Evolutionary conservation across 495 filamentous ascomycete genomes (phyloP).

Genomic region (Mytilinidion resinicola): DNA sequence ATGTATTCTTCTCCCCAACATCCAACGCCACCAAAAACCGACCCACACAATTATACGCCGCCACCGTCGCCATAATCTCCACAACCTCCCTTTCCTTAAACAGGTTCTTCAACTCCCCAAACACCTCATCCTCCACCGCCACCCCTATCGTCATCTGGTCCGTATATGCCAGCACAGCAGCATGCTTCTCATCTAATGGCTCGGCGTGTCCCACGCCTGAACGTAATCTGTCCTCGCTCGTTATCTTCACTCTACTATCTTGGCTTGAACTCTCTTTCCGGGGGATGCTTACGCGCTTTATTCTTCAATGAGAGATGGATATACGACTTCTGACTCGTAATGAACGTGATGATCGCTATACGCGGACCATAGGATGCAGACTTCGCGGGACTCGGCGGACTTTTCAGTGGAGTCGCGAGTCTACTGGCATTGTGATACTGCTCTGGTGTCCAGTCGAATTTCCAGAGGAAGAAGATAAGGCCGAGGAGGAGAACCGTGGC

Average conservation of each 20-base stretch:
- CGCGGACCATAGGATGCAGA: not conserved
- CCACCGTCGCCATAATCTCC: constrained; percentile 59
- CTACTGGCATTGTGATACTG: not conserved
- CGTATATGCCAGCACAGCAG: constrained; percentile 32
- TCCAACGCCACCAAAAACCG: constrained; percentile 78
- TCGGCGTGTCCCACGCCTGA: not conserved
- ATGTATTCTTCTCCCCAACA: constrained; percentile 56
- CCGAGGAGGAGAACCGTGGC: not conserved
- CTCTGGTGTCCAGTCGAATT: not conserved
- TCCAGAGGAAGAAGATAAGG: not conserved
- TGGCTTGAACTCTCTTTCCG: no score
- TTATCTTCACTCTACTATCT: no score
- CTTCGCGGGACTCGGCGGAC: no score
- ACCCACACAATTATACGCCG: constrained; percentile 83
- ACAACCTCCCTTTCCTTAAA: constrained; percentile 47
- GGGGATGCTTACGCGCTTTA: constrained; percentile 21
- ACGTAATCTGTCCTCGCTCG: no score
- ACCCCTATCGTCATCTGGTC: constrained; percentile 33
- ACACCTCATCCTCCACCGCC: constrained; percentile 27
- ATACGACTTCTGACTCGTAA: constrained; percentile 25
- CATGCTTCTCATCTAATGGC: constrained; percentile 28
- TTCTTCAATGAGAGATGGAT: constrained; percentile 25
- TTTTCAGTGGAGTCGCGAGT: no score
- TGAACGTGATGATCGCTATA: constrained; percentile 25
- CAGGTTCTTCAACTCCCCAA: constrained; percentile 43